Base-by-base conservation (phyloP, 2,329 filamentous ascomycete genomes). In the Orbilia ellipsospora region DNA sequence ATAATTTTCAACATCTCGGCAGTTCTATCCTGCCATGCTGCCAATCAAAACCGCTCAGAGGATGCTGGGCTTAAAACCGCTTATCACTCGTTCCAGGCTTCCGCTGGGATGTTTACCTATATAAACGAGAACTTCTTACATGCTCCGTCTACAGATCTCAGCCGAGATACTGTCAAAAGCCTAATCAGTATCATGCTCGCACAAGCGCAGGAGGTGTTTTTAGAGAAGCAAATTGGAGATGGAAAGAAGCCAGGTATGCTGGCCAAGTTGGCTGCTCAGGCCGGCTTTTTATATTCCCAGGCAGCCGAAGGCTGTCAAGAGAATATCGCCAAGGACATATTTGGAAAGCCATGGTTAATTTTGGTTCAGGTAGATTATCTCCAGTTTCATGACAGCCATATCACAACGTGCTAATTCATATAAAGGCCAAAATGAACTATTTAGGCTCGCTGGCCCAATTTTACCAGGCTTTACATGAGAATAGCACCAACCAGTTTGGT, bases 111-210 rank as follows among this genome's bases (percentile, higher is more conserved):
- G 95, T 99, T 98, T 83, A 98, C 94, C 63, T 99, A 99, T 81
- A 99, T 99, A 85, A 99, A 99, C 83, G 95, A 99, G 84, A 99
- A 99, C 84, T 99, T 99, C 82, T 85, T 99, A 42, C 95, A 99
- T 80, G 95, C 95, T 0, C 95, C 96, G 0, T 97, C 94, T 7
- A 94, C 92, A n/a, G 95, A 99, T 81, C 84, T 99, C 56, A 98
- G 94, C 82, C 86, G 95, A 75, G 94, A 99, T 60, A 99, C 95
- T 0, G 93, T 99, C 80, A 97, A 97, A 84, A 93, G 93, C 0
- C 83, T 99, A 78, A 98, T 99, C 81, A 88, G 90, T 61, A 89
- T 99, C 73, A 98, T 93, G 87, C 88, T 99, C 66, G 96, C 94
- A 0, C 95, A 99, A 83, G 94, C 92, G 2, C 96, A 99, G 82